phyloP scores from a whole-genome alignment of 1,139 yeast genomes.

The Pichia sp. region DNA sequence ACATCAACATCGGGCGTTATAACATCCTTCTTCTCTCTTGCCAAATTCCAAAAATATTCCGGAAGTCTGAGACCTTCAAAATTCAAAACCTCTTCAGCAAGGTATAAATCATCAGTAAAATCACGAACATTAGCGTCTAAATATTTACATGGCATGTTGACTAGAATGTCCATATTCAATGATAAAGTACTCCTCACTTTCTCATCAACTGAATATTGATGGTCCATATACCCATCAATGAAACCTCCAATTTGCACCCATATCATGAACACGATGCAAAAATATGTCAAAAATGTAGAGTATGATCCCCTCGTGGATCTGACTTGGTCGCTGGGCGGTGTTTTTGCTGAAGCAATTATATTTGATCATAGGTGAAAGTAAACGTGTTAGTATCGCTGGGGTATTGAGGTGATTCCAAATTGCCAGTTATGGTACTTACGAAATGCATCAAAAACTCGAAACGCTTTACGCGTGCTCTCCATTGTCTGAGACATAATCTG shows the following conservation, averaged over 20 bases:
- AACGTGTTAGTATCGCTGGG: conserved; percentile 1
- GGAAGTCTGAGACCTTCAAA: conserved; percentile 61
- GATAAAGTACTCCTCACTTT: conserved; percentile 52
- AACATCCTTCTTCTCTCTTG: conserved; percentile 37
- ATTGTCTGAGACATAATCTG: too few relatives aligned
- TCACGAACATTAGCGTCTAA: conserved; percentile 75
- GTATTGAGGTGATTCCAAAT: not conserved
- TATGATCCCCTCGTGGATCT: conserved; percentile 72
- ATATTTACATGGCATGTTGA: conserved; percentile 78
- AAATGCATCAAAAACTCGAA: conserved; percentile 79
- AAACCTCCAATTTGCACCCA: conserved; percentile 88
- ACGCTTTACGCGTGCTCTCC: conserved; percentile 26
- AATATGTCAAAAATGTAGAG: conserved; percentile 57
- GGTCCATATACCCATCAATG: conserved; percentile 76
- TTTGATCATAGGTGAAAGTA: too few relatives aligned
- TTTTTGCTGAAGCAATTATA: conserved; percentile 51
- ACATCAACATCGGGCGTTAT: conserved; percentile 62
- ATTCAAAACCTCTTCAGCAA: conserved; percentile 70
- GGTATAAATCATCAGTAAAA: conserved; percentile 62
- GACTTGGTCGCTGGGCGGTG: conserved; percentile 67
- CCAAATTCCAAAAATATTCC: conserved; percentile 31
- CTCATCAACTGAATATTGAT: conserved; percentile 68
- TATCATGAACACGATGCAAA: conserved; percentile 57
- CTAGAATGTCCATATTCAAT: conserved; percentile 72
- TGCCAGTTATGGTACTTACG: conserved; percentile 10